These are phyloP conservation scores for Paramecium primaurelia DNA, from an alignment of 73 alveolate genomes.

Conservation along the genomic window DNA sequence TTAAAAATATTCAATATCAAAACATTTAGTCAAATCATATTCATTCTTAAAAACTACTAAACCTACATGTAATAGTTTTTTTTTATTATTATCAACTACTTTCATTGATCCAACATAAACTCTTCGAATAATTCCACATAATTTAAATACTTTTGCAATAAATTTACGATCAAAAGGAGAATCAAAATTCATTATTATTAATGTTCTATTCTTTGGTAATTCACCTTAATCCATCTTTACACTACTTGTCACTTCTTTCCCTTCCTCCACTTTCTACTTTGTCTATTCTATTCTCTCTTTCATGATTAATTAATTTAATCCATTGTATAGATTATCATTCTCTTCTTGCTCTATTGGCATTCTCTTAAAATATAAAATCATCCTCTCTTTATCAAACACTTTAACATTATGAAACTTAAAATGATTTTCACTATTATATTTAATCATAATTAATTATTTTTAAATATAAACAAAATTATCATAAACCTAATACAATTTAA, in stretches of 20 bases:
- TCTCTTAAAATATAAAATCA: constrained; percentile 27
- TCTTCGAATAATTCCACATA: not conserved
- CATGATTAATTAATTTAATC: not conserved
- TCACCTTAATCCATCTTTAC: constrained; percentile 37
- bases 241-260: not conserved
- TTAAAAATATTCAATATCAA: constrained; percentile 18
- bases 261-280: not conserved
- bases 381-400: constrained; percentile 9
- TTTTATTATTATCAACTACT: not conserved
- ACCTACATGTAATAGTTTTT: not conserved
- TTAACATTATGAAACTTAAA: constrained; percentile 3
- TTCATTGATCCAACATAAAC: not conserved
- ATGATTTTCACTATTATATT: constrained; percentile 36
- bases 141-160: not conserved
- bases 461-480: not conserved
- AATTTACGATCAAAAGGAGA: not conserved
- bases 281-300: not conserved
- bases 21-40: constrained; percentile 40
- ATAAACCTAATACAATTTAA: not conserved
- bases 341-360: not conserved
- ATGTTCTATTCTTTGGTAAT: constrained; percentile 19
- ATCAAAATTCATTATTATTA: constrained; percentile 29
- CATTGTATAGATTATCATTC: not conserved
- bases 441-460: constrained; percentile 14
- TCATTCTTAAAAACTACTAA: constrained; percentile 10